A percentile compares a stretch with the other conserved stretches of the same genome.
Conservation (phyloP, 176 grass and related monocot species). For the Carex scoparia region DNA sequence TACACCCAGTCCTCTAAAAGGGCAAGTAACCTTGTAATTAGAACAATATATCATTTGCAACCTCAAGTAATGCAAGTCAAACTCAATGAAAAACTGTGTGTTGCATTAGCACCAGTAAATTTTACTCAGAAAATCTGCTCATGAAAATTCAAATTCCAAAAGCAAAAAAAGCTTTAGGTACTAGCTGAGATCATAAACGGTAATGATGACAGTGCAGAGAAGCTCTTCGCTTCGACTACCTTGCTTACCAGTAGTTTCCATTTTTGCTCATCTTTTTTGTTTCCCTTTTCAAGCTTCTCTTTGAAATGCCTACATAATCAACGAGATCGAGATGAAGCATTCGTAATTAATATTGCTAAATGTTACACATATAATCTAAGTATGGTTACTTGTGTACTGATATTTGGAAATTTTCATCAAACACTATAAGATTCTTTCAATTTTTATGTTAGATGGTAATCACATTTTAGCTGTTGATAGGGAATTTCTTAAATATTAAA, state of each 20-base stretch:
- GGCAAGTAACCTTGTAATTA: background rate
- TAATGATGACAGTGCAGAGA: background rate
- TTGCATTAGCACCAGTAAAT: background rate
- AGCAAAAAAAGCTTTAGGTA: background rate
- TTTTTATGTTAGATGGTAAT: background rate
- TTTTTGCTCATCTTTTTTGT: constrained; percentile 59
- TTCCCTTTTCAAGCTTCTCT: constrained; percentile 46
- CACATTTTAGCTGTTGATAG: background rate
- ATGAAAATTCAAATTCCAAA: background rate
- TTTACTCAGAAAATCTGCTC: background rate
- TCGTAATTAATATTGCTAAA: background rate
- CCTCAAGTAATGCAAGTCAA: background rate
- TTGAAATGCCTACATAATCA: constrained; percentile 60
- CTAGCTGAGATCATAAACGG: background rate
- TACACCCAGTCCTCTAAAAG: constrained; percentile 2
- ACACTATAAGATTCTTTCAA: background rate
- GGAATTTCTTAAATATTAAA: background rate
- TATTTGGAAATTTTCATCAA: background rate
- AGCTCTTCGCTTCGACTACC: constrained; percentile 43
- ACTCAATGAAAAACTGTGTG: background rate
- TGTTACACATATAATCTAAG: background rate
- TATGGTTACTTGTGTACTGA: background rate
- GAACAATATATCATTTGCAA: constrained; percentile 4
- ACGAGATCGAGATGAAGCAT: background rate
- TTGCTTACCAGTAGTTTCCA: constrained; percentile 62